Evolutionary conservation across 192 early-diverging fungal genomes (phyloP).

Genomic region (Geranomyces michiganensis): DNA sequence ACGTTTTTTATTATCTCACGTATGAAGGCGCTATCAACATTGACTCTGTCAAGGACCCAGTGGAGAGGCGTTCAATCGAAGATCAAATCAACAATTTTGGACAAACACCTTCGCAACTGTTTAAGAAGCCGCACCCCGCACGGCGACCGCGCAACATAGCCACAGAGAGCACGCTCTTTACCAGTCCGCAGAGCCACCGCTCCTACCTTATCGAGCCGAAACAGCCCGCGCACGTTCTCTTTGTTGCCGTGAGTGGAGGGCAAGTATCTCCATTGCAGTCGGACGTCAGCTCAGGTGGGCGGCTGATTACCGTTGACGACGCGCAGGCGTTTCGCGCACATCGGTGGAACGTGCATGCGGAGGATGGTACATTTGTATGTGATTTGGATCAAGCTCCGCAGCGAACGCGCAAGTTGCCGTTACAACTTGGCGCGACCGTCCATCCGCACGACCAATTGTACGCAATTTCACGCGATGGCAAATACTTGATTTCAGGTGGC

Average conservation of each 20-base stretch:
- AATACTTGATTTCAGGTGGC: slow-evolving; percentile 41
- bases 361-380: slow-evolving; percentile 31
- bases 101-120: slow-evolving; percentile 90
- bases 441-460: slow-evolving; percentile 27
- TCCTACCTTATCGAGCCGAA: slow-evolving; percentile 37
- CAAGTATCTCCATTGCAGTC: background rate
- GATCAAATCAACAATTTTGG: slow-evolving; percentile 98
- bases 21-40: slow-evolving; percentile 96
- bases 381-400: slow-evolving; percentile 31
- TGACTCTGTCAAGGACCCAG: slow-evolving; percentile 82
- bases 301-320: slow-evolving; percentile 35
- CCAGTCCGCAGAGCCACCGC: slow-evolving; percentile 28
- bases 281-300: background rate
- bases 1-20: slow-evolving; percentile 95
- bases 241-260: slow-evolving; percentile 17
- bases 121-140: slow-evolving; percentile 80
- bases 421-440: slow-evolving; percentile 34
- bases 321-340: slow-evolving; percentile 30
- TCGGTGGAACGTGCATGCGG: slow-evolving; percentile 20
- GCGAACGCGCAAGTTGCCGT: slow-evolving; percentile 31
- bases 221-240: slow-evolving; percentile 10
- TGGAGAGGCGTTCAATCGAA: slow-evolving; percentile 86
- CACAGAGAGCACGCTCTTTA: slow-evolving; percentile 30
- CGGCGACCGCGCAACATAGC: slow-evolving; percentile 29
- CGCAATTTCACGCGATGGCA: slow-evolving; percentile 36